Conservation (phyloP, 1,284 basidiomycete genomes). For the Thelephora terrestris region DNA sequence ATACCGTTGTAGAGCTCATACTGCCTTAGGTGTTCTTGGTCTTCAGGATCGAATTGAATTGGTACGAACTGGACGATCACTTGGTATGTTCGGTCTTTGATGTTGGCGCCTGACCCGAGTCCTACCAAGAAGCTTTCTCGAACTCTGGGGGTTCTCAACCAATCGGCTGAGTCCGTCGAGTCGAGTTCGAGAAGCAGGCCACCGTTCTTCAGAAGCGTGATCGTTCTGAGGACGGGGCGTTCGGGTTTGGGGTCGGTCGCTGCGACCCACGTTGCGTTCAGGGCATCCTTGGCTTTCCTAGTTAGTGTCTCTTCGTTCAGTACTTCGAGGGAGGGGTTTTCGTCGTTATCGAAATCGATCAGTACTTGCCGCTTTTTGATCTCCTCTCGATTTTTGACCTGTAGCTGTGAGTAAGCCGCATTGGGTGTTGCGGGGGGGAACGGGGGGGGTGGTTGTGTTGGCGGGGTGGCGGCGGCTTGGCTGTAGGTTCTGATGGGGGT, state of each 20-base stretch:
- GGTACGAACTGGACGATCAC: conserved; percentile 10
- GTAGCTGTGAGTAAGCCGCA: too few species aligned
- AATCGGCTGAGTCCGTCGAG: too few species aligned
- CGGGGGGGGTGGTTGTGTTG: too few species aligned
- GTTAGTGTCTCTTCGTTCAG: not conserved
- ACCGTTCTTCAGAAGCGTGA: too few species aligned
- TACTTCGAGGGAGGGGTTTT: not conserved
- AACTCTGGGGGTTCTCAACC: too few species aligned
- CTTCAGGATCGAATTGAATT: conserved; percentile 6
- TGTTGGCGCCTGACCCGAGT: not conserved
- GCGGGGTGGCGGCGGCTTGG: too few species aligned
- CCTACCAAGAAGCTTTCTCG: not conserved
- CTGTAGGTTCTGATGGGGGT: too few species aligned
- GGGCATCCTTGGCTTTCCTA: not conserved
- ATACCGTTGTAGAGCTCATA: conserved; percentile 7
- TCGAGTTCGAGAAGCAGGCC: too few species aligned
- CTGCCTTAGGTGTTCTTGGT: not conserved
- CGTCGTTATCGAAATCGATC: not conserved
- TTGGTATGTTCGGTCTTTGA: not conserved
- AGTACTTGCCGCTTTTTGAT: not conserved
- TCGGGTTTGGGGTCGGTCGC: too few species aligned
- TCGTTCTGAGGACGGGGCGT: too few species aligned
- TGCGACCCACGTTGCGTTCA: not conserved
- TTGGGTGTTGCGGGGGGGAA: too few species aligned
- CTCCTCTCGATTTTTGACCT: not conserved